Conservation (phyloP, 1,139 yeast genomes). For the Candida sp. region DNA sequence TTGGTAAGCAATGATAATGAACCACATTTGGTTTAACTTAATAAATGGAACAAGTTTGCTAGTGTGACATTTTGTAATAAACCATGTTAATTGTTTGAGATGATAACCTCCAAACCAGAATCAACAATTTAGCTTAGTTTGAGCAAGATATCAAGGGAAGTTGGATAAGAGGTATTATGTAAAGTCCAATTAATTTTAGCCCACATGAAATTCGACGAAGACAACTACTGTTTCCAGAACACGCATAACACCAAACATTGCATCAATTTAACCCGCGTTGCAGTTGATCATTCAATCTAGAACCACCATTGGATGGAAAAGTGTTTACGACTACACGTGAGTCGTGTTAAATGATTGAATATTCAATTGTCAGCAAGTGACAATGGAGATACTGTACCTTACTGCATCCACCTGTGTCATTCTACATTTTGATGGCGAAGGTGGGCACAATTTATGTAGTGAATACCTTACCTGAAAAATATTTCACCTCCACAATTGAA, state of each 20-base stretch:
- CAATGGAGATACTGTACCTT: background rate
- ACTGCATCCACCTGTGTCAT: background rate
- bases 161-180: too few relatives aligned
- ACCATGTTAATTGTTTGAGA: too few relatives aligned
- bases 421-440: background rate
- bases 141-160: too few relatives aligned
- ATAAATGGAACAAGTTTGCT: too few relatives aligned
- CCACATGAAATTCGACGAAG: background rate
- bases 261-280: background rate
- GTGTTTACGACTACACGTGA: background rate
- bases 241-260: background rate
- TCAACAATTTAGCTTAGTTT: too few relatives aligned
- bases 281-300: background rate
- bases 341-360: background rate
- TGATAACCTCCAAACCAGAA: too few relatives aligned
- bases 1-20: too few relatives aligned
- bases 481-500: background rate
- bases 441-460: background rate
- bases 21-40: too few relatives aligned
- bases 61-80: too few relatives aligned
- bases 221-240: background rate
- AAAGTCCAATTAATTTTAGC: too few relatives aligned
- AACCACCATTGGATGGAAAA: background rate
- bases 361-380: background rate
- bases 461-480: background rate